Evolutionary conservation across 805 yeast species (phyloP).

Genomic region (Candida anglica): DNA sequence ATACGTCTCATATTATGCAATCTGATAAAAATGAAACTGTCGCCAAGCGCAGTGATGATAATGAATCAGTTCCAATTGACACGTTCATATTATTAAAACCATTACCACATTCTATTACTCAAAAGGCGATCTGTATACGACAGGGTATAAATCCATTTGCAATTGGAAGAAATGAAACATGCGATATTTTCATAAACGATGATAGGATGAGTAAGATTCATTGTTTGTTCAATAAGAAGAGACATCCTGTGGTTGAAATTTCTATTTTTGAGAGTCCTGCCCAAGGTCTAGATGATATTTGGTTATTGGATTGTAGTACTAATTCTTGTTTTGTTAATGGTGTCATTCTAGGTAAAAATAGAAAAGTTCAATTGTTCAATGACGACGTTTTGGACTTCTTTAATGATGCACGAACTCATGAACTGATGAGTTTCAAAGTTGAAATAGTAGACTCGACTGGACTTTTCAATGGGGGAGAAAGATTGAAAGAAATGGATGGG

Average conservation of each 20-base stretch:
- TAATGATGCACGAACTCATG: conserved; percentile 51
- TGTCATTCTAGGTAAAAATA: conserved; percentile 53
- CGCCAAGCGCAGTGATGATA: neutral
- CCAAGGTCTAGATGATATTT: conserved; percentile 66
- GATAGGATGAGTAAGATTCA: conserved; percentile 81
- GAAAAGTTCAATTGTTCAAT: conserved; percentile 56
- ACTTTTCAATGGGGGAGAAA: conserved; percentile 48
- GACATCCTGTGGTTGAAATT: conserved; percentile 54
- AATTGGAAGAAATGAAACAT: conserved; percentile 67
- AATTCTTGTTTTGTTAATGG: conserved; percentile 76
- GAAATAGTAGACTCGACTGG: conserved; percentile 60
- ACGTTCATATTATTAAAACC: conserved; percentile 62
- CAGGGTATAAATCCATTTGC: conserved; percentile 65
- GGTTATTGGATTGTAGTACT: conserved; percentile 77
- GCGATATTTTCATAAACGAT: conserved; percentile 63
- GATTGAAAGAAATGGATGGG: conserved; percentile 9
- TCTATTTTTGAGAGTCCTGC: conserved; percentile 66
- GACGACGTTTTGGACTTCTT: conserved; percentile 68
- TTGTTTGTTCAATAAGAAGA: conserved; percentile 60
- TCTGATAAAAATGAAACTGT: conserved; percentile 1
- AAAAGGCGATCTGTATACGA: conserved; percentile 51
- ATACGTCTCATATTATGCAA: neutral
- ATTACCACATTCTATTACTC: conserved; percentile 39
- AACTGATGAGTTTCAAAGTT: conserved; percentile 52
- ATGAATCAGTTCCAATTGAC: conserved; percentile 42